Evolutionary conservation across 257 asterid genomes (phyloP), one percentile per base, ranked within the genome.

Genomic region (Buddleja alternifolia): DNA sequence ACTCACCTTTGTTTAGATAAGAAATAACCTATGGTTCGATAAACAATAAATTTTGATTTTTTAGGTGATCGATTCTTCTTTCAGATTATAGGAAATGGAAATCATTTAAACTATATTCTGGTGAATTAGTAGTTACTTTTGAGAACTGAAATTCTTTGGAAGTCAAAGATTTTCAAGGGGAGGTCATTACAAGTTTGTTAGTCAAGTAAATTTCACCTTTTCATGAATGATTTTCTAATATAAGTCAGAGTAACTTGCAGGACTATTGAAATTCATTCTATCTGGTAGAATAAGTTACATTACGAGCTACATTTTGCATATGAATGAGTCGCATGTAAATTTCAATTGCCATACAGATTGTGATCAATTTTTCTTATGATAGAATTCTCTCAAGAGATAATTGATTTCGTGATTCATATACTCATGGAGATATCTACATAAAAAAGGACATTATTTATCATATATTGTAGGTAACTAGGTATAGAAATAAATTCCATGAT

Each of bases 291-390:
- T 37, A 61, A 40, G 21, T 24, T 32, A 32, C 25, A 51, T 57
- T 57, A 15, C 44, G 46, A 56, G 60, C 67, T 69, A 11, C 42
- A 41, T 25, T 51, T 47, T 68, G 58, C 62, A 34, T 65, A 50
- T 23, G 1, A 9, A 54, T 24, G 55, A 56, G 58, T 42, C 29
- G 7, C 23, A 68, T 56, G 55, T 17, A 41, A 54, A 15, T 25
- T 67, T n/a, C n/a, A 67, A 55, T 23, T 57, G 21, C 66, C 47
- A 15, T 12, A 8, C 0, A 25, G 15, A 24, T 40, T 25, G 7
- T 45, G 16, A 45, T 41, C n/a, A 4, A 20, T 52, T 4, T 14
- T 41, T 61, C 20, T 32, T 36, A 12, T 52, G 36, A 14, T 51
- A 51, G 4, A 67, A 10, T 39, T 47, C 60, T 39, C 42, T 21